Percentiles rank a stretch among this genome's conserved stretches.
Conservation (phyloP, 1,139 yeast genomes). For the Hyphopichia wangnamkhiaoensis region DNA sequence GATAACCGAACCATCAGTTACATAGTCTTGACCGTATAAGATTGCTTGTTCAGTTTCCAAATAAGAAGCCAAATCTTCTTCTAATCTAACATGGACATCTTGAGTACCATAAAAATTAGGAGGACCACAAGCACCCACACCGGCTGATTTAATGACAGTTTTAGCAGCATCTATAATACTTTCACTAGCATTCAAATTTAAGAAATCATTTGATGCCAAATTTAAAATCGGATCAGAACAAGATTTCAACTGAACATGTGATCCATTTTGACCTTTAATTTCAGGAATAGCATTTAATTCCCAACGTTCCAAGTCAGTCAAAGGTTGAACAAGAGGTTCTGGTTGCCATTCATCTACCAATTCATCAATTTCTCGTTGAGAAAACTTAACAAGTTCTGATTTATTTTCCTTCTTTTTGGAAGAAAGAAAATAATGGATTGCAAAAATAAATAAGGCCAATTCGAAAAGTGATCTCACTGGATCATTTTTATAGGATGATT, state of each 20-base stretch:
- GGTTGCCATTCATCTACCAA: slow-evolving; percentile 91
- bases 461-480: slow-evolving; percentile 90
- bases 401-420: slow-evolving; percentile 80
- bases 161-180: slow-evolving; percentile 57
- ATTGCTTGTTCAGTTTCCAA: slow-evolving; percentile 79
- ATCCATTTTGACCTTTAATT: slow-evolving; percentile 56
- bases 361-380: slow-evolving; percentile 74
- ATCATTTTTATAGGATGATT: slow-evolving; percentile 90
- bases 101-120: slow-evolving; percentile 97
- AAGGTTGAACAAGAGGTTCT: slow-evolving; percentile 67
- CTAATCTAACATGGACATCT: slow-evolving; percentile 83
- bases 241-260: slow-evolving; percentile 40
- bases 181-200: slow-evolving; percentile 54
- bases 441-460: slow-evolving; percentile 75
- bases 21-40: slow-evolving; percentile 90
- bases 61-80: slow-evolving; percentile 71
- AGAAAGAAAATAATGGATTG: slow-evolving; percentile 79
- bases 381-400: slow-evolving; percentile 66
- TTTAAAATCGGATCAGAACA: slow-evolving; percentile 49
- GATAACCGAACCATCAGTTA: slow-evolving; percentile 91
- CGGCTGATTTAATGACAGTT: slow-evolving; percentile 62
- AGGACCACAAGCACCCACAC: slow-evolving; percentile 99
- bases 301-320: slow-evolving; percentile 58
- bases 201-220: slow-evolving; percentile 63
- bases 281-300: slow-evolving; percentile 64